Evolutionary conservation across 495 filamentous ascomycete species (phyloP).

Genomic region (Xylaria palmicola): DNA sequence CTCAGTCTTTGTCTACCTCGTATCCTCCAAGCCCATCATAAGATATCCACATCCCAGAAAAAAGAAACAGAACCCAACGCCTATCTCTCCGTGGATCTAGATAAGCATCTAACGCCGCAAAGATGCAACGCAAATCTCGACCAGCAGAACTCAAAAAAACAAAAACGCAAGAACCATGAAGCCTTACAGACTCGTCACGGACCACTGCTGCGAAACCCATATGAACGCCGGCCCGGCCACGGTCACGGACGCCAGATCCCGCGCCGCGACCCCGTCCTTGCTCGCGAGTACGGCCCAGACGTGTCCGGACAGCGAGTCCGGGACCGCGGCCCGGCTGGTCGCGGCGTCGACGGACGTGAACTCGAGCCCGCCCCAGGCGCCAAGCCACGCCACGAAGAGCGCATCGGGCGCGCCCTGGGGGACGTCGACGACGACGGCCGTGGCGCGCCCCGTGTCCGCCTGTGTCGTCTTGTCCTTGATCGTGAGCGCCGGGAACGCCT

Average conservation of each 20-base stretch:
- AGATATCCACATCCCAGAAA: neutral
- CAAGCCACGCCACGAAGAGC: conserved; percentile 39
- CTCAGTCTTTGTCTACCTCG: neutral
- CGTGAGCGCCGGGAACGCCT: conserved; percentile 22
- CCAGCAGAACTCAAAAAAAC: neutral
- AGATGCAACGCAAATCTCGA: neutral
- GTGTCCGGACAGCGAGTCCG: conserved; percentile 33
- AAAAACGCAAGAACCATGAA: neutral
- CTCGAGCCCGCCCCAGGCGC: conserved; percentile 37
- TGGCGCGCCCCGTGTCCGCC: conserved; percentile 13
- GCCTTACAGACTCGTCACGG: neutral
- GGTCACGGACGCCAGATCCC: conserved; percentile 23
- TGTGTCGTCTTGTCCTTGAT: conserved; percentile 13
- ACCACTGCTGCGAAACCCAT: conserved; percentile 35
- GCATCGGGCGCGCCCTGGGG: conserved; percentile 11
- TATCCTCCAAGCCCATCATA: neutral
- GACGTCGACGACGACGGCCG: conserved; percentile 22
- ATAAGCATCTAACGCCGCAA: neutral
- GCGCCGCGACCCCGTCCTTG: conserved; percentile 18
- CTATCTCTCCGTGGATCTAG: neutral
- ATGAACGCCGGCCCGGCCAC: conserved; percentile 41
- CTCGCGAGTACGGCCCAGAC: conserved; percentile 38
- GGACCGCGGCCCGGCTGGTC: conserved; percentile 25
- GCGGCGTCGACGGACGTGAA: conserved; percentile 26
- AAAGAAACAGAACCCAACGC: neutral